Conservation (phyloP, 2,329 filamentous ascomycete species). For the Colletotrichum australisinense region DNA sequence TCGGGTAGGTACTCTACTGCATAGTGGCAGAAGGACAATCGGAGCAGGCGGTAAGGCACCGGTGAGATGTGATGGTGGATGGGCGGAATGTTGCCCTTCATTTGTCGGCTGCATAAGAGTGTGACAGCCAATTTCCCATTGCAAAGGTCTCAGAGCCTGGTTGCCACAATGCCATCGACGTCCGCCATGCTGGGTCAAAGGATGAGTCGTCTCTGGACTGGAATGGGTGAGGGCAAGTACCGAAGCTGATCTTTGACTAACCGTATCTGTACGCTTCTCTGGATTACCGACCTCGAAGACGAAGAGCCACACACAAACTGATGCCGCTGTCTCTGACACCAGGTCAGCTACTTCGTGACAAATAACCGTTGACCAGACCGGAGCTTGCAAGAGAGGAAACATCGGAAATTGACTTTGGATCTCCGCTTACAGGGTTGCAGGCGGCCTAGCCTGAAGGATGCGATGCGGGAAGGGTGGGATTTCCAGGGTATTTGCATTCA, state of each 20-base stretch:
- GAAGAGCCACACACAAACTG: not conserved
- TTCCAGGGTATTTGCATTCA: constrained; percentile 1
- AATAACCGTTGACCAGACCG: not conserved
- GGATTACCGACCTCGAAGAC: not conserved
- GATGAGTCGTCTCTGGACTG: not conserved
- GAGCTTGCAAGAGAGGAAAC: not conserved
- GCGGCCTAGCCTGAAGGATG: not conserved
- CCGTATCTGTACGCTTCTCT: no score
- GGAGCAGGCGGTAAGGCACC: not conserved
- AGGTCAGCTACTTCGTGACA: not conserved
- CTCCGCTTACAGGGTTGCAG: constrained; percentile 2
- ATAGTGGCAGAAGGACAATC: not conserved
- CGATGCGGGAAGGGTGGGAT: not conserved
- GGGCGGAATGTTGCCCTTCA: not conserved
- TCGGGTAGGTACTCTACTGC: not conserved
- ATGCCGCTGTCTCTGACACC: not conserved
- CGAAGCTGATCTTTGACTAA: not conserved
- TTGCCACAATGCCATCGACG: not conserved
- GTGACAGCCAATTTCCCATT: constrained; percentile 19
- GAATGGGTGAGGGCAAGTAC: not conserved
- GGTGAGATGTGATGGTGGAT: not conserved
- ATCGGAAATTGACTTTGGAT: not conserved
- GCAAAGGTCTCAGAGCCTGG: not conserved
- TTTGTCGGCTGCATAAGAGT: not conserved
- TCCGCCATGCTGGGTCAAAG: not conserved